Evolutionary conservation across 176 grass and related monocot species (phyloP).

Genomic region (Aegilops bicornis): DNA sequence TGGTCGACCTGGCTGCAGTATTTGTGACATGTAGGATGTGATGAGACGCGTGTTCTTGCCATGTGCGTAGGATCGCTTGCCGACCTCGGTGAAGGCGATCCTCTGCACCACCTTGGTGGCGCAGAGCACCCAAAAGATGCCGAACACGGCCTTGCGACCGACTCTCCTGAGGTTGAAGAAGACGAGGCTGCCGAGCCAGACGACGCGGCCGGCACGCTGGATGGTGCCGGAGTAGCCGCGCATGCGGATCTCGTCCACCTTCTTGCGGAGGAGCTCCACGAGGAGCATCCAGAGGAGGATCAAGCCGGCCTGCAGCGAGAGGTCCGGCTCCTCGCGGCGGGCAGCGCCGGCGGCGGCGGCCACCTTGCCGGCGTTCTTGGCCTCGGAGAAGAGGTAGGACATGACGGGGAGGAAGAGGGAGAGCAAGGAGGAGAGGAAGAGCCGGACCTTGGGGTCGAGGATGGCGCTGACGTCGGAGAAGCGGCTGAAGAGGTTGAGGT

Average conservation of each 20-base stretch:
- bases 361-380: not conserved
- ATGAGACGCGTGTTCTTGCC: conserved; percentile 13
- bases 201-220: not conserved
- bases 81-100: not conserved
- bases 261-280: conserved; percentile 28
- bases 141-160: not conserved
- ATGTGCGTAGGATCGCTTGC: not conserved
- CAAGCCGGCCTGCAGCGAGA: not conserved
- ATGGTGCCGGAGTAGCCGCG: not conserved
- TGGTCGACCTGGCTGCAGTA: not conserved
- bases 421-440: not conserved
- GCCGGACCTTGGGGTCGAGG: not conserved
- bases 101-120: not conserved
- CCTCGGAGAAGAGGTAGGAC: conserved; percentile 2
- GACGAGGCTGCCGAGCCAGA: conserved; percentile 1
- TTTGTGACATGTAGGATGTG: not conserved
- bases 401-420: conserved; percentile 1
- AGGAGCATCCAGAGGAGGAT: conserved; percentile 5
- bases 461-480: not conserved
- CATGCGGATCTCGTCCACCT: not conserved
- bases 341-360: not conserved
- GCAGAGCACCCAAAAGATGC: not conserved
- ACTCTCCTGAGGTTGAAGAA: not conserved
- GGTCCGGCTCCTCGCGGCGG: not conserved
- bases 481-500: conserved; percentile 5